Conservation (phyloP, 225 moss, liverwort and hornwort species). For the Pseudoscleropodium purum region DNA sequence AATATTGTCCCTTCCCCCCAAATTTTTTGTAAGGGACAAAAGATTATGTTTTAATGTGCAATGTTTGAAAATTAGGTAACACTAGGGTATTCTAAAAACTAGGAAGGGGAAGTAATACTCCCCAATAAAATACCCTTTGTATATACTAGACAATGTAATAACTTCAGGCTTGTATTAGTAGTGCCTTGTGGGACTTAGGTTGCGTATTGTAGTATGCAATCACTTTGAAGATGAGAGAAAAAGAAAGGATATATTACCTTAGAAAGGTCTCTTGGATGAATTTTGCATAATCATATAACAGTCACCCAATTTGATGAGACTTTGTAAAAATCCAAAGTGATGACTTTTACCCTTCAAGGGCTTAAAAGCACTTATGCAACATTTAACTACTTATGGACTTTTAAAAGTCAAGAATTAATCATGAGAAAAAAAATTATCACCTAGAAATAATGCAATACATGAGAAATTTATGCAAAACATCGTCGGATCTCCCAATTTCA, state of each 20-base stretch:
- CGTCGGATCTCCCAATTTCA: too few species aligned
- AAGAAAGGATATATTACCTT: neutral
- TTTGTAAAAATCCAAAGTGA: neutral
- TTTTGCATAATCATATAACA: neutral
- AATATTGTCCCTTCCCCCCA: accelerated
- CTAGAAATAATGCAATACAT: too few species aligned
- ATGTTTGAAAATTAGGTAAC: neutral
- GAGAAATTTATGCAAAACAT: too few species aligned
- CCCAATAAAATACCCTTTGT: neutral
- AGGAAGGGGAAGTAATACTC: neutral
- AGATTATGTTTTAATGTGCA: accelerated
- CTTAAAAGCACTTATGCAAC: too few species aligned
- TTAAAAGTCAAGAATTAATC: too few species aligned
- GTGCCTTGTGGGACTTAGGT: too few species aligned
- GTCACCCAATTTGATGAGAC: neutral
- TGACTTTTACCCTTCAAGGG: too few species aligned
- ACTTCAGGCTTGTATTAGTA: neutral
- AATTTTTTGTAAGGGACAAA: neutral
- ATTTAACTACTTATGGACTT: too few species aligned
- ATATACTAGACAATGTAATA: neutral
- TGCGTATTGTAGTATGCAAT: neutral
- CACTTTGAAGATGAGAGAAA: too few species aligned
- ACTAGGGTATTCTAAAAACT: neutral
- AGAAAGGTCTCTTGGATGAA: neutral
- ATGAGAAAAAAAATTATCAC: too few species aligned